Evolutionary conservation across 2,329 filamentous ascomycete genomes (phyloP), one percentile per base, ranked within the genome.

Genomic region (Polychaeton citri): DNA sequence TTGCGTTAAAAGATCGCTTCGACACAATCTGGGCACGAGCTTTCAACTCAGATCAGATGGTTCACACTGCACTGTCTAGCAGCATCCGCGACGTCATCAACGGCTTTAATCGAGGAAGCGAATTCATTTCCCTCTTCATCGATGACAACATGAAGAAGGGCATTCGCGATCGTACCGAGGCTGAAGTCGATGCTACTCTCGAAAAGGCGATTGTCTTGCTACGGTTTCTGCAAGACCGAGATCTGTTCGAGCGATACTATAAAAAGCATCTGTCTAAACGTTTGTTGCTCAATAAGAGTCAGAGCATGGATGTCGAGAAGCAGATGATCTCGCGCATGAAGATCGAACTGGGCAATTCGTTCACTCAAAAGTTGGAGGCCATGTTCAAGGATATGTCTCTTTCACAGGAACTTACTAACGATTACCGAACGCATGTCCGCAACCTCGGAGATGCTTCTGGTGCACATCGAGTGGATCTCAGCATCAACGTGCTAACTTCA

Each of bases 281-380:
- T 35, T 65, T 98, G 30, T 67, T 98, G 13, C 83, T 90, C 62
- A 83, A 80, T 54, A 92, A 90, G 50, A 88, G 85, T 0, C 79
- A 92, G 47, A 93, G 83, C 54, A 79, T 84, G 44, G 88, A 95
- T 51, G 84, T 86, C 1, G 90, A 98, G 61, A 87, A 88, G 56
- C 81, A 90, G 51, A 92, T 98, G 74, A 90, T 98, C 35, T 81
- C 79, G 0, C 82, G 88, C 44, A 95, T 98, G 86, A 96, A 95
- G 69, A 76, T 90, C 53, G 88, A 95, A 57, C 76, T 96, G 35
- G 90, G 90, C 26, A 93, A 92, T 56, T 79, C 86, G 47, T 96
- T 96, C 56, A 96, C 90, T 0, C 68, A 76, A 51, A 93, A 92
- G 55, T 75, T 98, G 31, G 90, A 98, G 54, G 82, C 86, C 45